These are phyloP conservation scores for Wickerhamiella alocasiicola DNA, from an alignment of 805 yeast species.

Conservation along the genomic window DNA sequence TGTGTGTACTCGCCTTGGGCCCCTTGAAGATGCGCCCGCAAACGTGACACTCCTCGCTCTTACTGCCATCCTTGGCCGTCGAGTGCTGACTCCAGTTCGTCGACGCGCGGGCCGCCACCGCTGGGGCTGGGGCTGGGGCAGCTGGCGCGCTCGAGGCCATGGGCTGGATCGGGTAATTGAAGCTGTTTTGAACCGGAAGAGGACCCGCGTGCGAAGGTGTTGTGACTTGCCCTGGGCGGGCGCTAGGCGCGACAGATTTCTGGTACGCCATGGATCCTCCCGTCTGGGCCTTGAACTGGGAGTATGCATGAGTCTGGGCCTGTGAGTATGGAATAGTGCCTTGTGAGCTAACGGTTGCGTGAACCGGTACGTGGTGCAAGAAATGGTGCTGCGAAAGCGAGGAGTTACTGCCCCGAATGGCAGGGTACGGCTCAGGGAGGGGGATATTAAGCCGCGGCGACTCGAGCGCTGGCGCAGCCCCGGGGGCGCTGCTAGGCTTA, in stretches of 20 bases:
- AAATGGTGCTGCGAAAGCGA: constrained; percentile 17
- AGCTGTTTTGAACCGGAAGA: constrained; percentile 8
- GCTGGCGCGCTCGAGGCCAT: neutral
- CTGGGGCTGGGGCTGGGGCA: neutral
- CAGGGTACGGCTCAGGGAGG: constrained; percentile 15
- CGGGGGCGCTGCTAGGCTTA: constrained; percentile 15
- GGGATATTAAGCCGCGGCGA: constrained; percentile 6
- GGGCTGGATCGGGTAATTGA: constrained; percentile 10
- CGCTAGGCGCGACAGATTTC: constrained; percentile 6
- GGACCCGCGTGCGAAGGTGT: constrained; percentile 7
- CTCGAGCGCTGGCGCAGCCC: constrained; percentile 8
- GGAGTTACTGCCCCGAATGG: constrained; percentile 1
- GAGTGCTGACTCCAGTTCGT: constrained; percentile 7
- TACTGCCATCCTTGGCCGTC: constrained; percentile 12
- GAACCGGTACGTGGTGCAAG: constrained; percentile 20
- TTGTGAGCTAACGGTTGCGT: constrained; percentile 17
- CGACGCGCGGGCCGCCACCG: neutral
- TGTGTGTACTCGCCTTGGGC: constrained; percentile 36
- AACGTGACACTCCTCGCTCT: constrained; percentile 31
- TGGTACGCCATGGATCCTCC: constrained; percentile 8
- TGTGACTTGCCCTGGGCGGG: constrained; percentile 9
- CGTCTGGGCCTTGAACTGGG: constrained; percentile 16
- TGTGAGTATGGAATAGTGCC: constrained; percentile 19
- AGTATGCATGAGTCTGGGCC: constrained; percentile 18
- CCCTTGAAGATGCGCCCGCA: constrained; percentile 36